phyloP scores from a whole-genome alignment of 2,329 filamentous ascomycete species.

The Ceratocystis ficicola region DNA sequence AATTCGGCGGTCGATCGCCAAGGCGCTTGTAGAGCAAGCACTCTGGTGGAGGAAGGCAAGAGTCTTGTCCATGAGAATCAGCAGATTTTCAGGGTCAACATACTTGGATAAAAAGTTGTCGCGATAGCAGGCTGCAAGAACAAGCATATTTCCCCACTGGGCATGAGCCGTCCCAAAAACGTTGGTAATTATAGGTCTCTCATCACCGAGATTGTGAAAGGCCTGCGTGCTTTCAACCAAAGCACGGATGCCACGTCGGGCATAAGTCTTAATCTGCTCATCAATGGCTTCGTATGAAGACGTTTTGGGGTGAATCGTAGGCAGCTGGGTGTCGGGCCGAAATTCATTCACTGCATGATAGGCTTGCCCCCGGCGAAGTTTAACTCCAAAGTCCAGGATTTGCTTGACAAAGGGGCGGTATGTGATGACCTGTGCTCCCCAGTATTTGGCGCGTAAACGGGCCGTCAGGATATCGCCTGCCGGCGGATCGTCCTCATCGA shows the following conservation, averaged over 20 bases:
- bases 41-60: constrained; percentile 63
- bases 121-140: constrained; percentile 69
- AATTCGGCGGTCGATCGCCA: constrained; percentile 63
- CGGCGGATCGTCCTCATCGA: constrained; percentile 55
- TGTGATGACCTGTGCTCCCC: constrained; percentile 81
- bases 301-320: constrained; percentile 30
- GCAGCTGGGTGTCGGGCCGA: constrained; percentile 30
- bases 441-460: constrained; percentile 83
- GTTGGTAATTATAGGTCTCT: constrained; percentile 79
- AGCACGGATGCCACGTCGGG: constrained; percentile 54
- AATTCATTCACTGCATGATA: constrained; percentile 29
- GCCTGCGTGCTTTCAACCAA: constrained; percentile 76
- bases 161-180: constrained; percentile 91
- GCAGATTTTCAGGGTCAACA: constrained; percentile 45
- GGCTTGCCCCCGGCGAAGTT: constrained; percentile 30
- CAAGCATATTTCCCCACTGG: constrained; percentile 92
- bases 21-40: constrained; percentile 59
- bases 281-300: constrained; percentile 33
- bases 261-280: constrained; percentile 41
- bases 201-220: constrained; percentile 53
- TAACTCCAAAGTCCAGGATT: constrained; percentile 40
- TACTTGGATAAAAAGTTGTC: constrained; percentile 49
- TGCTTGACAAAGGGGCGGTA: constrained; percentile 61
- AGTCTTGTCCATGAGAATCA: constrained; percentile 55
- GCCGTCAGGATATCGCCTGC: constrained; percentile 67